These are phyloP conservation scores for Craspedostauros australis DNA, from an alignment of 108 stramenopile genomes.

Conservation along the genomic window DNA sequence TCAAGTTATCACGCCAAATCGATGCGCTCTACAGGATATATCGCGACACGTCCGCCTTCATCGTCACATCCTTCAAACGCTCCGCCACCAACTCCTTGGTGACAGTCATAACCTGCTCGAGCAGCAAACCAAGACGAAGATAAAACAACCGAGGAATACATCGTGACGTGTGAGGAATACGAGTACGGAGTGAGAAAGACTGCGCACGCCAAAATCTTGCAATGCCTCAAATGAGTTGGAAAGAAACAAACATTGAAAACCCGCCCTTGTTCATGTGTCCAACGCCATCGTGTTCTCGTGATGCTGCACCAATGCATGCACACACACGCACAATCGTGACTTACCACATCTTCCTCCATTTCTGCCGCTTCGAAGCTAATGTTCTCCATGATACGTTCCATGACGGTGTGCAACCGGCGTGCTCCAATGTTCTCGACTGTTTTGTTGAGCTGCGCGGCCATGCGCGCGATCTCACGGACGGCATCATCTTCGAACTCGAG, in stretches of 20 bases:
- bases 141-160: neutral
- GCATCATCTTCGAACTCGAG: conserved; percentile 94
- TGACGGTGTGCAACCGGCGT: conserved; percentile 92
- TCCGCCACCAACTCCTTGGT: conserved; percentile 77
- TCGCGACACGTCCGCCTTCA: conserved; percentile 81
- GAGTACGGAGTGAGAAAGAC: too few relatives aligned
- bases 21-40: conserved; percentile 84
- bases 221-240: too few relatives aligned
- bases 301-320: neutral
- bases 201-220: too few relatives aligned
- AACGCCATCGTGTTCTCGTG: too few relatives aligned
- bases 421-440: conserved; percentile 99
- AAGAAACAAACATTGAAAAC: too few relatives aligned
- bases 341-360: conserved; percentile 56
- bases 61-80: conserved; percentile 74
- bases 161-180: too few relatives aligned
- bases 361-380: conserved; percentile 95
- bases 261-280: too few relatives aligned
- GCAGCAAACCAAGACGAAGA: conserved; percentile 72
- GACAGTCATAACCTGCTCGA: conserved; percentile 77
- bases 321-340: neutral
- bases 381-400: conserved; percentile 97
- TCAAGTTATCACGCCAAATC: too few relatives aligned
- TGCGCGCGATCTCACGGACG: conserved; percentile 93
- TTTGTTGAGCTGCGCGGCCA: conserved; percentile 90